Conservation (phyloP, 2,329 filamentous ascomycete genomes). For the Phaeomoniella chlamydospora region DNA sequence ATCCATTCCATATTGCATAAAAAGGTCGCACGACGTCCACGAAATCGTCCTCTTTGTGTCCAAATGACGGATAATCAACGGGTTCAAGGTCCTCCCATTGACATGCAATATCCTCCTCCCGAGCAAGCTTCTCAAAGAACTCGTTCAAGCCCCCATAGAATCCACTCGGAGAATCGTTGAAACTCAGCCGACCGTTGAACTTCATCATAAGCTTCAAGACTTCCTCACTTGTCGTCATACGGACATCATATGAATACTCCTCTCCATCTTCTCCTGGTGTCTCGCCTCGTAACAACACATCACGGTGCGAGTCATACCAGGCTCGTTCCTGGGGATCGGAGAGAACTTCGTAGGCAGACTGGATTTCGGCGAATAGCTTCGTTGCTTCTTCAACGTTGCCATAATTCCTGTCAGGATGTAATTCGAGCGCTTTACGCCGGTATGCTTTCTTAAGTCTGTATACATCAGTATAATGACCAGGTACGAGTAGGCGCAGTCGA, state of each 20-base stretch:
- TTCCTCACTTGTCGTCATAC: conserved; percentile 66
- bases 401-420: conserved; percentile 90
- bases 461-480: too few species aligned
- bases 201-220: conserved; percentile 63
- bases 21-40: conserved; percentile 67
- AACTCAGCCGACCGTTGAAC: conserved; percentile 65
- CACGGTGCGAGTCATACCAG: conserved; percentile 94
- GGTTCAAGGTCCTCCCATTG: conserved; percentile 49
- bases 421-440: conserved; percentile 72
- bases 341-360: conserved; percentile 88
- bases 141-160: conserved; percentile 72
- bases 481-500: too few species aligned
- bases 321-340: conserved; percentile 89
- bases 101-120: conserved; percentile 65
- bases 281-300: conserved; percentile 61
- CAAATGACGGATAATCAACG: conserved; percentile 68
- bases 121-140: conserved; percentile 64
- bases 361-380: conserved; percentile 74
- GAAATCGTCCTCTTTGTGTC: conserved; percentile 58
- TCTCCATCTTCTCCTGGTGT: conserved; percentile 25
- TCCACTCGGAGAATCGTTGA: conserved; percentile 63
- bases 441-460: conserved; percentile 84
- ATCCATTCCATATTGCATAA: conserved; percentile 67
- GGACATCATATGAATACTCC: conserved; percentile 53
- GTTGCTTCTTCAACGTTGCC: conserved; percentile 75